phyloP scores from a whole-genome alignment of 75 land plant species.

The Pseudotsuga menziesii region DNA sequence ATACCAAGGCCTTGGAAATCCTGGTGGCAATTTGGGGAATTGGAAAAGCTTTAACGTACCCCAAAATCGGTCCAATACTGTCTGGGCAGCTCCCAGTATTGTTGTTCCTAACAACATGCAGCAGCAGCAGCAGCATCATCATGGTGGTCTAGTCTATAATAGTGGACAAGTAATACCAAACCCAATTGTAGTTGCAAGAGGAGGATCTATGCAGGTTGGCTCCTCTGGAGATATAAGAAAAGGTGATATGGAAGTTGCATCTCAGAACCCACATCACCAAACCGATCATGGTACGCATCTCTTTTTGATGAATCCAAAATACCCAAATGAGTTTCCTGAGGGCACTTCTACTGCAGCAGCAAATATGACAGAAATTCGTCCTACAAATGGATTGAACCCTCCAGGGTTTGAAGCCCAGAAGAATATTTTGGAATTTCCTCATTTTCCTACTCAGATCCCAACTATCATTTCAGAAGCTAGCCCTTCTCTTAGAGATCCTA shows the following conservation, averaged over 20 bases:
- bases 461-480: constrained; percentile 1
- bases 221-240: not conserved
- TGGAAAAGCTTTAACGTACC: constrained; percentile 7
- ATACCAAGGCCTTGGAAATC: constrained; percentile 9
- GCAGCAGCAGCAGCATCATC: no score
- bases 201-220: not conserved
- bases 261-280: not conserved
- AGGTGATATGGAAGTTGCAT: not conserved
- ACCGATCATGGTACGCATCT: not conserved
- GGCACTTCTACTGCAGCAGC: not conserved
- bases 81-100: constrained; percentile 9
- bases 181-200: not conserved
- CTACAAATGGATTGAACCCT: not conserved
- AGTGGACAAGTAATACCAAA: constrained; percentile 4
- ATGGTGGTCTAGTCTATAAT: not conserved
- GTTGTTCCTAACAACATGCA: constrained; percentile 1
- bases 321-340: no score
- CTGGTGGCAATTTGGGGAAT: not conserved
- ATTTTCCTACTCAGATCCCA: not conserved
- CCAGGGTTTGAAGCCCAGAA: not conserved
- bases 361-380: not conserved
- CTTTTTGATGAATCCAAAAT: not conserved
- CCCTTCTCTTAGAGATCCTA: not conserved
- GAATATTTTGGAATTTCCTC: not conserved
- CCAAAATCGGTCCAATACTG: not conserved